Conservation (phyloP, 2,329 filamentous ascomycete species). For the Trichoderma sp. region DNA sequence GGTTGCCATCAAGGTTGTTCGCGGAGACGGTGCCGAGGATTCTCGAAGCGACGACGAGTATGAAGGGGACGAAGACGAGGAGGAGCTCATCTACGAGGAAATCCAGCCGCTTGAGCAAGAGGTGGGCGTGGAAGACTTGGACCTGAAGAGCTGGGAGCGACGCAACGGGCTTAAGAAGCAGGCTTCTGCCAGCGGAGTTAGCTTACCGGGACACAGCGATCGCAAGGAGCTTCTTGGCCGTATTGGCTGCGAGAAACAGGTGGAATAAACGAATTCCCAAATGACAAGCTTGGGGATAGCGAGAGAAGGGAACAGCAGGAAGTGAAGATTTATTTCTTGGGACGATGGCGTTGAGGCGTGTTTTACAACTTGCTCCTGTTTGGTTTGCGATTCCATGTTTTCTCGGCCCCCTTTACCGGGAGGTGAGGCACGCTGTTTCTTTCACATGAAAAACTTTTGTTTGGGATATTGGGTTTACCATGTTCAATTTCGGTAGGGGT, state of each 20-base stretch:
- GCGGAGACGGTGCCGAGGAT: slow-evolving; percentile 78
- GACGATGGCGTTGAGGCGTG: slow-evolving; percentile 25
- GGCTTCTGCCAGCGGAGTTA: slow-evolving; percentile 59
- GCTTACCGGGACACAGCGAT: slow-evolving; percentile 70
- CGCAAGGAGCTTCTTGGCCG: slow-evolving; percentile 78
- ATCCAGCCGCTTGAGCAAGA: slow-evolving; percentile 68
- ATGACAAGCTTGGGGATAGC: no score
- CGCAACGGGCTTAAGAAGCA: slow-evolving; percentile 57
- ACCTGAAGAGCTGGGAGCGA: slow-evolving; percentile 65
- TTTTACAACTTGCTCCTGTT: not conserved
- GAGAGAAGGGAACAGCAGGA: not conserved
- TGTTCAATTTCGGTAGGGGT: not conserved
- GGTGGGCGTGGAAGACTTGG: slow-evolving; percentile 71
- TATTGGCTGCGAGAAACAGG: slow-evolving; percentile 80
- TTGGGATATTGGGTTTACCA: slow-evolving; percentile 1
- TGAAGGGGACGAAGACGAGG: slow-evolving; percentile 64
- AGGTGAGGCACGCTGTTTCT: no score
- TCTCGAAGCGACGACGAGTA: slow-evolving; percentile 83
- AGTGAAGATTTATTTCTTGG: not conserved
- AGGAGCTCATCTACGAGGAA: slow-evolving; percentile 57
- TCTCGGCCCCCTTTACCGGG: no score
- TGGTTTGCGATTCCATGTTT: not conserved
- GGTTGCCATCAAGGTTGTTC: slow-evolving; percentile 78
- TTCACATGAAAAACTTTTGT: not conserved
- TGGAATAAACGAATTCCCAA: no score